A percentile compares a stretch with the other conserved stretches of the same genome.
Conservation (phyloP, 2,329 filamentous ascomycete genomes). For the Aspergillus ochraceoroseus region DNA sequence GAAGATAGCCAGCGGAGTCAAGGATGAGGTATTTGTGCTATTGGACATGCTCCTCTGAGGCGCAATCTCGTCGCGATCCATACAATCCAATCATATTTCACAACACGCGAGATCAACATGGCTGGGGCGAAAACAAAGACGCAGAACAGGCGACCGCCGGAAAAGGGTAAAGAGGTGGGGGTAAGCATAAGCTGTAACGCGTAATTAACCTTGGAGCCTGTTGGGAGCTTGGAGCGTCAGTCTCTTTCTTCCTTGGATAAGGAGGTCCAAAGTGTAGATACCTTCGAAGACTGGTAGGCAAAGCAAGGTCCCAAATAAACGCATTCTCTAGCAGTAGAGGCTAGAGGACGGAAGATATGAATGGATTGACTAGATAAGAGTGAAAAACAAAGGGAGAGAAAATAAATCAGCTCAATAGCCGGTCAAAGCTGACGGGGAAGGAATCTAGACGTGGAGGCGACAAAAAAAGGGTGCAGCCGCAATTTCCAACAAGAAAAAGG, state of each 20-base stretch:
- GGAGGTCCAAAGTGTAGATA: too few relatives aligned
- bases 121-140: conserved; percentile 1
- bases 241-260: too few relatives aligned
- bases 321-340: conserved; percentile 4
- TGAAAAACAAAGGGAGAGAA: neutral
- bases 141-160: neutral
- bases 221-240: too few relatives aligned
- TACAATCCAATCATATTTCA: neutral
- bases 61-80: conserved; percentile 1
- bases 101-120: neutral
- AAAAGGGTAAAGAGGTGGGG: neutral
- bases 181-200: neutral
- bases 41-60: conserved; percentile 3
- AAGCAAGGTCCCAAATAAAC: neutral
- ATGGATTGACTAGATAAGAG: conserved; percentile 5
- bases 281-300: neutral
- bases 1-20: neutral
- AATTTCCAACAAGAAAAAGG: conserved; percentile 6
- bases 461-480: conserved; percentile 2
- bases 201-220: too few relatives aligned
- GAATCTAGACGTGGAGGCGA: conserved; percentile 5
- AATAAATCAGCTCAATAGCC: conserved; percentile 5
- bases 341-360: conserved; percentile 1
- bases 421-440: conserved; percentile 3
- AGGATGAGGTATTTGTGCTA: conserved; percentile 2